Base-by-base conservation (phyloP, 805 yeast genomes). In the Starmerella stellata region DNA sequence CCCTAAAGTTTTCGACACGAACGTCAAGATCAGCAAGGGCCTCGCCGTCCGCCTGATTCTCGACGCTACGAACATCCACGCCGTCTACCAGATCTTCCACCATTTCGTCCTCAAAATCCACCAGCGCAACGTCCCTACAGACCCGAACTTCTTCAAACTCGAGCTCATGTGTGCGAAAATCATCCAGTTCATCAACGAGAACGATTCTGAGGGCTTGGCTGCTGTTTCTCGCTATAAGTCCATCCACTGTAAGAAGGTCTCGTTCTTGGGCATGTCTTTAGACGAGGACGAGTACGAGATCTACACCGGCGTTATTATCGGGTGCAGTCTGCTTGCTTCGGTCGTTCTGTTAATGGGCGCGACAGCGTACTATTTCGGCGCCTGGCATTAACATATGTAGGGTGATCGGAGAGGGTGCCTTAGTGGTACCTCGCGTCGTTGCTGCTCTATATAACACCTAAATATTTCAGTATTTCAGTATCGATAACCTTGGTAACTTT, bases 21-120 rank as follows among this genome's bases (percentile, higher is more conserved):
- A 79, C 54, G 78, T 87, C 47, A 90, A 90, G 64, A 78, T 90
- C 57, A 71, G 95, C 60, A 82, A 81, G 61, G 94, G 95, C 11
- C 72, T 78, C 25, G 77, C 96, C 1, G 76, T 82, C 51, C 63
- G 67, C 47, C 66, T 90, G 50, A 81, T 90, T 40, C 61, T 81
- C 42, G 63, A 73, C 40, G 67, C 90, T 30, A 69, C 83, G 57
- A 74, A 82, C 4, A 70, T 80, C 56, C 72, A 72, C 32, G 81
- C 78, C 7, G 82, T 80, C 29, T 75, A 76, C 38, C 65, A 64
- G n/a, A 70, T 87, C 32, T 87, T 90, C 67, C 69, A 75, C 49
- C 62, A 70, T 15, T 83, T 80, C 57, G 61, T 79, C 38, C 72
- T 77, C 53, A 65, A 64, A 37, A 83, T 90, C 51, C 90, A 85